These are phyloP conservation scores for Thermochaetoides thermophila DNA, from an alignment of 495 filamentous ascomycete genomes.

Conservation along the genomic window DNA sequence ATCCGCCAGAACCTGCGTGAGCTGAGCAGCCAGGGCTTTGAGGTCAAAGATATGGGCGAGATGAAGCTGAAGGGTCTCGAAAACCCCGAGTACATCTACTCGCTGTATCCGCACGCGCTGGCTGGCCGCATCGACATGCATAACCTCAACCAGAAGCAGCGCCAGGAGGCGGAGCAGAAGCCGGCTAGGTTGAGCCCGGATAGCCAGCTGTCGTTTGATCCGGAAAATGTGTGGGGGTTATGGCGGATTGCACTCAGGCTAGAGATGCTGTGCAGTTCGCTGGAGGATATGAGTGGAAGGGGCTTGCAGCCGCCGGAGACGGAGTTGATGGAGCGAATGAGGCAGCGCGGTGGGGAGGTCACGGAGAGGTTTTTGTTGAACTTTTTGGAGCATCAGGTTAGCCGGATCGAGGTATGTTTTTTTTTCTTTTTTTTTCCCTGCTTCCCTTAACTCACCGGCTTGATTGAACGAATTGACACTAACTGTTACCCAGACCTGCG, in stretches of 20 bases:
- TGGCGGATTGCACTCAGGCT: constrained; percentile 83
- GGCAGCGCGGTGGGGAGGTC: constrained; percentile 66
- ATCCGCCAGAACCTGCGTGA: constrained; percentile 81
- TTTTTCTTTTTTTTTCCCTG: not conserved
- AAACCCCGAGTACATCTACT: constrained; percentile 88
- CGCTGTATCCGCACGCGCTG: constrained; percentile 80
- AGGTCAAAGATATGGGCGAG: constrained; percentile 90
- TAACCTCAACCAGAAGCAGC: constrained; percentile 35
- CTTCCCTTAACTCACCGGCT: not conserved
- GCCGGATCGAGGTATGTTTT: constrained; percentile 74
- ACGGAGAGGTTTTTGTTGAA: constrained; percentile 73
- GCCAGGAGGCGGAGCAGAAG: constrained; percentile 24
- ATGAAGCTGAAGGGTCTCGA: constrained; percentile 90
- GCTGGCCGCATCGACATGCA: constrained; percentile 58
- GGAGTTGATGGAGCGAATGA: constrained; percentile 70
- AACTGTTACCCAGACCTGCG: constrained; percentile 1
- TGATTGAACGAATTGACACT: not conserved
- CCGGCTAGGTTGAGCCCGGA: constrained; percentile 27
- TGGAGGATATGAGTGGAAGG: constrained; percentile 48
- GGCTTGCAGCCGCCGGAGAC: constrained; percentile 59
- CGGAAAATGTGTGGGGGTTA: constrained; percentile 70
- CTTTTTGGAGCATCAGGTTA: constrained; percentile 87
- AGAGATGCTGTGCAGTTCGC: constrained; percentile 77
- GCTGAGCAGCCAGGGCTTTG: constrained; percentile 82
- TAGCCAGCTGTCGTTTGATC: constrained; percentile 55